Evolutionary conservation across 2,329 filamentous ascomycete genomes (phyloP).

Genomic region (Alternaria gaisen): DNA sequence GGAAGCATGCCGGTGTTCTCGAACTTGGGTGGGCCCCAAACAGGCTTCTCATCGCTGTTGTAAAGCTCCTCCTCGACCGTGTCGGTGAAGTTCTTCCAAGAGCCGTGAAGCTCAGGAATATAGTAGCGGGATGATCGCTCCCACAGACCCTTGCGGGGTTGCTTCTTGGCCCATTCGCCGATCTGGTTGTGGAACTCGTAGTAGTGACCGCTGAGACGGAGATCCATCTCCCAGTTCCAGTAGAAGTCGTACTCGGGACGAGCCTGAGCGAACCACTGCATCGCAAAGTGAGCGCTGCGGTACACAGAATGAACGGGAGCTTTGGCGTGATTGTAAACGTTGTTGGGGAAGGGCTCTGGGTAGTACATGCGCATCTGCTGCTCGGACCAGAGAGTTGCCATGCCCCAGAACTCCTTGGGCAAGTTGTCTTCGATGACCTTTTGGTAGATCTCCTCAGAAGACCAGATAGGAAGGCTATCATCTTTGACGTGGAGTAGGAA

Average conservation of each 20-base stretch:
- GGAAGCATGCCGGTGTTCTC: constrained; percentile 62
- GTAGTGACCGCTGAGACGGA: constrained; percentile 81
- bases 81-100: constrained; percentile 72
- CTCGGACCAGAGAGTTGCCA: constrained; percentile 93
- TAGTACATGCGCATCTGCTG: constrained; percentile 92
- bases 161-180: constrained; percentile 68
- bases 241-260: constrained; percentile 62
- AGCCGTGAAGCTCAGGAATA: constrained; percentile 73
- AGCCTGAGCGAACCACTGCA: constrained; percentile 62
- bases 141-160: constrained; percentile 77
- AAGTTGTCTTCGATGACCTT: constrained; percentile 73
- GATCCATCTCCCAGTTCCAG: constrained; percentile 94
- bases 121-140: constrained; percentile 78
- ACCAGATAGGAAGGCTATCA: constrained; percentile 77
- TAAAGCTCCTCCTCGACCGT: constrained; percentile 68
- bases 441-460: constrained; percentile 73
- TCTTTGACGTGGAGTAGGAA: constrained; percentile 87
- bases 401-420: constrained; percentile 84
- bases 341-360: constrained; percentile 83
- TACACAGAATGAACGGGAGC: constrained; percentile 88
- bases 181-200: constrained; percentile 80
- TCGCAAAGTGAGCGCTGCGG: constrained; percentile 65
- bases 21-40: constrained; percentile 70
- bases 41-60: constrained; percentile 57
- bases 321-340: constrained; percentile 68